phyloP scores from a whole-genome alignment of 2,329 filamentous ascomycete species.

The Coleophoma cylindrospora region DNA sequence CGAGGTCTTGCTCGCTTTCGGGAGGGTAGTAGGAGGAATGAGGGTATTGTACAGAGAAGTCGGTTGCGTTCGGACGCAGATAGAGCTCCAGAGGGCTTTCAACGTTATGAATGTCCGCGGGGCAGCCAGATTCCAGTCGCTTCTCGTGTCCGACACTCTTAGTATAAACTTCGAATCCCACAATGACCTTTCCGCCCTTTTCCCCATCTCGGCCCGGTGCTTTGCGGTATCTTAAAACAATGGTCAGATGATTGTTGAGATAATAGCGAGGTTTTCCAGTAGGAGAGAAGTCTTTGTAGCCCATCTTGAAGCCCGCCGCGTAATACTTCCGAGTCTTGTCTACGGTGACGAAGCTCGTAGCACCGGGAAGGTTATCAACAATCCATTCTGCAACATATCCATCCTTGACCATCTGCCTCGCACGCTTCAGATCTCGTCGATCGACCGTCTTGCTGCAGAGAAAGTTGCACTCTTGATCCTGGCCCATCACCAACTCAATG shows the following conservation, averaged over 20 bases:
- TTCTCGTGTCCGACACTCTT: conserved; percentile 67
- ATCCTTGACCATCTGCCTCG: conserved; percentile 67
- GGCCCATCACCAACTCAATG: conserved; percentile 73
- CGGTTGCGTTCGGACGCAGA: conserved; percentile 58
- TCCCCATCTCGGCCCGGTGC: conserved; percentile 66
- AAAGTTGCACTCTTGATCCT: conserved; percentile 66
- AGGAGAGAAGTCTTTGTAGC: conserved; percentile 64
- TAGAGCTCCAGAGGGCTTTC: conserved; percentile 64
- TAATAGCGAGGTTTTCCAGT: conserved; percentile 61
- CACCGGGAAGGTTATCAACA: conserved; percentile 84
- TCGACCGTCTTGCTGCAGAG: conserved; percentile 68
- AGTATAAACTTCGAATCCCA: conserved; percentile 86
- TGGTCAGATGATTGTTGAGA: conserved; percentile 83
- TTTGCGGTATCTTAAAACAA: conserved; percentile 73
- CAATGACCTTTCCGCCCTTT: conserved; percentile 71
- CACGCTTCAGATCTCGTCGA: conserved; percentile 59
- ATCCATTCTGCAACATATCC: conserved; percentile 93
- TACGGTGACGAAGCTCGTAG: conserved; percentile 81
- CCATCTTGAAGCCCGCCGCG: conserved; percentile 83
- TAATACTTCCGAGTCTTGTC: conserved; percentile 86
- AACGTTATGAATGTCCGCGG: conserved; percentile 57
- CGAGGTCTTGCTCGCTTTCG: conserved; percentile 48
- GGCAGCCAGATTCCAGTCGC: conserved; percentile 62
- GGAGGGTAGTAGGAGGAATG: conserved; percentile 53
- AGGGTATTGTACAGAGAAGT: conserved; percentile 44